Evolutionary conservation across 805 yeast genomes (phyloP), one percentile per base, ranked within the genome.

Genomic region (Jamesozyma lodderae): DNA sequence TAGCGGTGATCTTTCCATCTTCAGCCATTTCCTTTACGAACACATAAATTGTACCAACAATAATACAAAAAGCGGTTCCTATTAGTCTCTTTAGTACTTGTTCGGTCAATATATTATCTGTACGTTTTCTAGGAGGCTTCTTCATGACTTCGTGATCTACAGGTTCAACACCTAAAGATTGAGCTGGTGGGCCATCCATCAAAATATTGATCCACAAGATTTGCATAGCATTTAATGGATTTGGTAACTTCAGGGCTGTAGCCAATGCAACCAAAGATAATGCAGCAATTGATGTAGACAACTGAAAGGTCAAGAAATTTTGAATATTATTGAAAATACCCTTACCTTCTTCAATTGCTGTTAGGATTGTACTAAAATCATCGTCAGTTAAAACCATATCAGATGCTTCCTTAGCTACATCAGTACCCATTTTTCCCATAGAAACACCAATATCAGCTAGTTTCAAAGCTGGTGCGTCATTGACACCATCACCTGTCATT

Each of bases 121-220:
- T 69, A 57, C 96, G 78, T 37, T 77, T 72, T 63, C 99, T 78
- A 38, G 98, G 98, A n/a, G 97, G 96, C 57, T 81, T 83, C 45
- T 73, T 77, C 96, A 90, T 88, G 27, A 90, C 95, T 58, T 82
- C 94, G 44, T 82, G 87, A 55, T 90, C 97, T 11, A 90, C 97
- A 1, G 96, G 94, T 63, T 90, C 98, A 23, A 92, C 97, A 42
- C 98, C 98, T 31, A 90, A 68, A 0, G 95, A 83, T 65, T 90
- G 98, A 1, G 97, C 97, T 4, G 98, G 98, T 9, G 98, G 98
- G 1, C 98, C 98, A 65, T 90, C 98, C 98, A 90, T 90, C 41
- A 90, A 70, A 45, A 90, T 92, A 59, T 90, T 90, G 59, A 90
- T 90, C 96, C 97, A 90, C 52, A 90, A 68, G 51, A 90, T 92